Evolutionary conservation across 176 grass and related monocot genomes (phyloP).

Genomic region (Paspalum notatum): DNA sequence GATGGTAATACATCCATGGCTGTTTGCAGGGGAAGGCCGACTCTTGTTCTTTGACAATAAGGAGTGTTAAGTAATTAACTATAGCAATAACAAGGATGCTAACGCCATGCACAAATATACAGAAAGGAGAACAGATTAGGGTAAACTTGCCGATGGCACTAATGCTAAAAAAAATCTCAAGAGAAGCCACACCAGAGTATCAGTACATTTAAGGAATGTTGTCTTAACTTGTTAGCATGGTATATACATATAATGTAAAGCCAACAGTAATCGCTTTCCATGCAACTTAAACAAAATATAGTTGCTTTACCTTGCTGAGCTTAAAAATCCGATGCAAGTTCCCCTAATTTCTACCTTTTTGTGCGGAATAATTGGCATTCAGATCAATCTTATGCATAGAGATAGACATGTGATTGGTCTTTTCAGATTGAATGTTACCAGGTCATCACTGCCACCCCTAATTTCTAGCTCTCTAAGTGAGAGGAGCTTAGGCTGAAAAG

Average conservation of each 20-base stretch:
- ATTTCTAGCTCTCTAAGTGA: constrained; percentile 26
- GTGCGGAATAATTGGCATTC: too few species aligned
- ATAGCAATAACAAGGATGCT: constrained; percentile 40
- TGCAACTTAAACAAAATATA: constrained; percentile 30
- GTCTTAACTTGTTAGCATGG: constrained; percentile 6
- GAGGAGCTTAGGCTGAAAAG: constrained; percentile 8
- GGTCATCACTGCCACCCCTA: not conserved
- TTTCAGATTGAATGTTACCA: too few species aligned
- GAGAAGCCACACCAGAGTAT: constrained; percentile 1
- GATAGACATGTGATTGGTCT: too few species aligned
- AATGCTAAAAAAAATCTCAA: constrained; percentile 23
- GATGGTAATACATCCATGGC: constrained; percentile 42
- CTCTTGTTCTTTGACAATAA: constrained; percentile 44
- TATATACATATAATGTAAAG: constrained; percentile 6
- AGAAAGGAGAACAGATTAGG: not conserved
- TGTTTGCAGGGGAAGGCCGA: constrained; percentile 36
- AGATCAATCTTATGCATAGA: too few species aligned
- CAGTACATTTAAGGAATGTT: not conserved
- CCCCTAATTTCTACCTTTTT: too few species aligned
- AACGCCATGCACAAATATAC: constrained; percentile 34
- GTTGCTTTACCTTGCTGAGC: not conserved
- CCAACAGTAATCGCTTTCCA: not conserved
- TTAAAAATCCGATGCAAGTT: constrained; percentile 17
- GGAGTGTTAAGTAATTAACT: constrained; percentile 40
- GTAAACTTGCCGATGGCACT: constrained; percentile 17